Base-by-base conservation (phyloP, 768 basidiomycete species). In the Pholiota molesta region DNA sequence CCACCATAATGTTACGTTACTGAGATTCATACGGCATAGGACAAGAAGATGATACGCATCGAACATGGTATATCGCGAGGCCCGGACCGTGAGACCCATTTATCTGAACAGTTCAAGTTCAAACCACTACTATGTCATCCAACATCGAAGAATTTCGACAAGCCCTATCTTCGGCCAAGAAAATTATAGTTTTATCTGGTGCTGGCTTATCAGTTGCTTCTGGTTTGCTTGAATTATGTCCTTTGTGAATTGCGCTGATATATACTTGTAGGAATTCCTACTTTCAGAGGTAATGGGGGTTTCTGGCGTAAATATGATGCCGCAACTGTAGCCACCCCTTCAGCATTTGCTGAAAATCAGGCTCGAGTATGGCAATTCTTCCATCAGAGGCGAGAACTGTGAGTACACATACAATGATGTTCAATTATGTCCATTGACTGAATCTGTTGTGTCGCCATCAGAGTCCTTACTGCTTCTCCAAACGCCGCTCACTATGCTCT, bases 321-420 rank as follows among this genome's bases (percentile, higher is more conserved):
- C 0, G 63, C 49, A 10, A 57, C 57, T 11, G 62, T 68, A 19
- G 79, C 79, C 1, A 79, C 78, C 1, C 80, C 77, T 0, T 70
- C 76, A 49, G 79, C 79, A 0, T 82, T 80, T 65, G 62, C 67
- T 11, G 71, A 75, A 26, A 73, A 81, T 60, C 81, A 78, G 0
- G 72, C 71, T 21, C 63, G 69, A 1, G 75, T 80, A 3, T 83
- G 81, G 81, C 78, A 68, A 40, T 84, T 83, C 69, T 83, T 79
- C 59, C 81, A 83, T 58, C 75, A 77, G 51, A 69, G 81, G 31
- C 74, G 81, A 29, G 70, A 75, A 63, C 72, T 69, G 78, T 79
- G 59, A 62, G 74, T 55, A 9, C 11, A 9, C 35, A 29, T 33
- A 26, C 5, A 19, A 29, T 10, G 37, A 13, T 17, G 26, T 26